Evolutionary conservation across 75 land plant species (phyloP).

Genomic region (Pseudotsuga menziesii): DNA sequence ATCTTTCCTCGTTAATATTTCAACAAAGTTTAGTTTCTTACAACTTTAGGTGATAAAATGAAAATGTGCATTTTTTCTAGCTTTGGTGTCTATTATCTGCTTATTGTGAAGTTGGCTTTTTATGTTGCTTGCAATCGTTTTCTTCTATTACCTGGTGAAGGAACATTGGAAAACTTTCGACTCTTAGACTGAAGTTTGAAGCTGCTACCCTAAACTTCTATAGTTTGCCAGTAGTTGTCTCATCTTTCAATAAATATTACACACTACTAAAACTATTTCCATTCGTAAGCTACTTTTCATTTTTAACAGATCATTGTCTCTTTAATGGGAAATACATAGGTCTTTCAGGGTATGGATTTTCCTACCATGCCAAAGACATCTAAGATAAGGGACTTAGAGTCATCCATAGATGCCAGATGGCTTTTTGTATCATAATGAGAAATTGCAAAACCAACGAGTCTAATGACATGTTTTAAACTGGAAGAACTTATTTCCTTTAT

Average conservation of each 20-base stretch:
- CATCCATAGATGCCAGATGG: no score
- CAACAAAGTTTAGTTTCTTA: conserved; percentile 2
- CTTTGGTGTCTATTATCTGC: background rate
- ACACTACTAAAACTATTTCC: background rate
- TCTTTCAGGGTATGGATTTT: background rate
- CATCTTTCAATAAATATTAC: background rate
- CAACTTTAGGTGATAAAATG: background rate
- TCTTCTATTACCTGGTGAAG: background rate
- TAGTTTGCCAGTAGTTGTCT: background rate
- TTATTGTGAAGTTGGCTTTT: background rate
- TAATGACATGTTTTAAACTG: no score
- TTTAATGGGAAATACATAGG: background rate
- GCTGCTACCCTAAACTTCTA: background rate
- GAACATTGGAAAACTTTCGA: background rate
- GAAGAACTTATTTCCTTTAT: no score
- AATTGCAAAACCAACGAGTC: no score
- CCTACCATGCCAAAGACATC: background rate
- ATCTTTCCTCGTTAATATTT: no score
- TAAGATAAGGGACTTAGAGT: no score
- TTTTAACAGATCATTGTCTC: background rate
- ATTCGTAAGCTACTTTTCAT: background rate
- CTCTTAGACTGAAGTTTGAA: background rate
- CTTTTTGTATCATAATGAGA: no score
- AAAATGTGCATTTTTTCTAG: background rate
- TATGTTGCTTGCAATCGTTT: background rate